Percentiles rank a stretch among this genome's conserved stretches.
These are phyloP conservation scores for Handroanthus guayacan DNA, from an alignment of 257 asterid genomes.

Conservation along the genomic window DNA sequence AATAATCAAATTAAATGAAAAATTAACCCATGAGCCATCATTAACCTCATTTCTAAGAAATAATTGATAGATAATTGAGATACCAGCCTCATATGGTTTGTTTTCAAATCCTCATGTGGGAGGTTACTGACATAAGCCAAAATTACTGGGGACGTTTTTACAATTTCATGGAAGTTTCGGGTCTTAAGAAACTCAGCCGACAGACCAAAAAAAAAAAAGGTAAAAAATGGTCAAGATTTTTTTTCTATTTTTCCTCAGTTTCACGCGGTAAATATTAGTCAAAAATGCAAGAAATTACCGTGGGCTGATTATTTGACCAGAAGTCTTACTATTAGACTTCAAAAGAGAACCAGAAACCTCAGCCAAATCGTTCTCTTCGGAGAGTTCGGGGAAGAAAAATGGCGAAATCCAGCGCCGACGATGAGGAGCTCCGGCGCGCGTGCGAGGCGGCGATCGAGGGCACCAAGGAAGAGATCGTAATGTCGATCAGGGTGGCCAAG, in stretches of 20 bases:
- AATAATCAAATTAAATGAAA: too few species aligned
- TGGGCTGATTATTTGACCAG: not conserved
- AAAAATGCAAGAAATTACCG: not conserved
- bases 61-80: too few species aligned
- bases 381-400: constrained; percentile 42
- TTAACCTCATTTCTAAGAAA: too few species aligned
- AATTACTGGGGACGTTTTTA: not conserved
- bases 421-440: constrained; percentile 90
- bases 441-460: constrained; percentile 93
- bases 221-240: not conserved
- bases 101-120: too few species aligned
- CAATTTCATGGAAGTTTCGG: constrained; percentile 3
- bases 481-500: constrained; percentile 98
- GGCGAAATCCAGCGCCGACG: constrained; percentile 99
- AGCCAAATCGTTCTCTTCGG: constrained; percentile 24
- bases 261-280: not conserved
- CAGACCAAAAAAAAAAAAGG: not conserved
- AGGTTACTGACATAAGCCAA: not conserved
- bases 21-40: too few species aligned
- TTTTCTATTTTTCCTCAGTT: not conserved
- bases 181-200: not conserved
- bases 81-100: too few species aligned
- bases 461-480: constrained; percentile 66
- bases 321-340: not conserved
- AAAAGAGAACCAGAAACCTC: constrained; percentile 23